Evolutionary conservation across 2,329 filamentous ascomycete species (phyloP).

Genomic region (Talaromyces sp.): DNA sequence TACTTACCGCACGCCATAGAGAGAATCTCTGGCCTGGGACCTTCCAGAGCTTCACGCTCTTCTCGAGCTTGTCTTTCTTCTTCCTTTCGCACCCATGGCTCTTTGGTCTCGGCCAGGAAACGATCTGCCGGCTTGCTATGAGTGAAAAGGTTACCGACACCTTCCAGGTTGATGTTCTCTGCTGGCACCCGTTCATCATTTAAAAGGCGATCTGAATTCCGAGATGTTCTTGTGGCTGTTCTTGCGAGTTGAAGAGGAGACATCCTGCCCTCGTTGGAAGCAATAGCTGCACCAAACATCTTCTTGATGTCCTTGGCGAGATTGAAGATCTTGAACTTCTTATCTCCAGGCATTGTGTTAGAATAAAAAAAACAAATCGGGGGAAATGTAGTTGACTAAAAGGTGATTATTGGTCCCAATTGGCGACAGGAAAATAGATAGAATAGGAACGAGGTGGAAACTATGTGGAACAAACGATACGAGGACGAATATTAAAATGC

Average conservation of each 20-base stretch:
- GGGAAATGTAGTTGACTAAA: background rate
- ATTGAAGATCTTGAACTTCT: background rate
- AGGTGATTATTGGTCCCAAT: no score
- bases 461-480: no score
- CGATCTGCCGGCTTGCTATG: background rate
- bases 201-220: background rate
- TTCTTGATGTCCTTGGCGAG: background rate
- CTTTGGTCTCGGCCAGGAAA: background rate
- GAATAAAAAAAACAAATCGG: background rate
- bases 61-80: background rate
- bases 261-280: background rate
- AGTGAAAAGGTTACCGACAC: background rate
- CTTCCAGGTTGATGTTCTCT: background rate
- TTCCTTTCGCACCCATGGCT: background rate
- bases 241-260: background rate
- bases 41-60: background rate
- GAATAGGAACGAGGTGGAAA: no score
- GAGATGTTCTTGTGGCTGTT: background rate
- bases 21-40: background rate
- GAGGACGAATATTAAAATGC: no score
- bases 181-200: background rate
- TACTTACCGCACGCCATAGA: background rate
- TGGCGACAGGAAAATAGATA: no score
- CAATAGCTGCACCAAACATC: conserved; percentile 2
- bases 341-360: background rate